Evolutionary conservation across 495 filamentous ascomycete species (phyloP).

Genomic region (Geoglossum glabrum): DNA sequence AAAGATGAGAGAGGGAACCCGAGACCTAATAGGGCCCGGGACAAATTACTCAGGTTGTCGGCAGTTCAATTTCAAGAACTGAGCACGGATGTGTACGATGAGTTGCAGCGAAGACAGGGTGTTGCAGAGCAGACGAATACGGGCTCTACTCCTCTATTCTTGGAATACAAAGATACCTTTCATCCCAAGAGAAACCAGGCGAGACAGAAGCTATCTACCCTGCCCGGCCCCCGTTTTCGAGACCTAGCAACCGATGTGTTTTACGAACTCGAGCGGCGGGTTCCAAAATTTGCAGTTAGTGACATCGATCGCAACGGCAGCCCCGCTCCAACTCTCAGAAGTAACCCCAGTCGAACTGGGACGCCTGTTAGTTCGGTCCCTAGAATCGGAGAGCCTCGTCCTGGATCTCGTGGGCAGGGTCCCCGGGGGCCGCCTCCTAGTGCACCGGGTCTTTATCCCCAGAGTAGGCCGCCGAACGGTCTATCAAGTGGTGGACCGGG

Average conservation of each 20-base stretch:
- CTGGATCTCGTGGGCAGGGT: conserved; percentile 9
- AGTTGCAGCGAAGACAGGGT: conserved; percentile 69
- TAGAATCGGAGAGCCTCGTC: conserved; percentile 16
- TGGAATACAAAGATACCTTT: conserved; percentile 68
- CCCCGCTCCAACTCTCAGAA: conserved; percentile 36
- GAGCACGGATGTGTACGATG: conserved; percentile 93
- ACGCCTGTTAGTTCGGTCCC: conserved; percentile 22
- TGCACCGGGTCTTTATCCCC: not conserved
- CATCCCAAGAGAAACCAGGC: conserved; percentile 96
- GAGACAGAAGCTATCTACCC: conserved; percentile 74
- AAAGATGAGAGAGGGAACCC: conserved; percentile 54
- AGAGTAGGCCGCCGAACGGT: not conserved
- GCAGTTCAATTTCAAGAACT: conserved; percentile 89
- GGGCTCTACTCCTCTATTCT: conserved; percentile 31
- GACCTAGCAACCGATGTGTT: conserved; percentile 92
- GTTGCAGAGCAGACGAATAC: conserved; percentile 27
- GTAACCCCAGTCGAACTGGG: conserved; percentile 21
- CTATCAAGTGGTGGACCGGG: not conserved
- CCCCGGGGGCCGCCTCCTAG: not conserved
- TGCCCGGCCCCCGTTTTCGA: conserved; percentile 64
- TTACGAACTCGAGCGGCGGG: conserved; percentile 77
- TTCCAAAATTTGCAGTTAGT: conserved; percentile 53
- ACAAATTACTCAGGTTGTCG: conserved; percentile 78
- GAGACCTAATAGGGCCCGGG: conserved; percentile 68
- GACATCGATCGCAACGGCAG: conserved; percentile 51